phyloP scores from a whole-genome alignment of 2,329 filamentous ascomycete species.

The Aureobasidium namibiae region DNA sequence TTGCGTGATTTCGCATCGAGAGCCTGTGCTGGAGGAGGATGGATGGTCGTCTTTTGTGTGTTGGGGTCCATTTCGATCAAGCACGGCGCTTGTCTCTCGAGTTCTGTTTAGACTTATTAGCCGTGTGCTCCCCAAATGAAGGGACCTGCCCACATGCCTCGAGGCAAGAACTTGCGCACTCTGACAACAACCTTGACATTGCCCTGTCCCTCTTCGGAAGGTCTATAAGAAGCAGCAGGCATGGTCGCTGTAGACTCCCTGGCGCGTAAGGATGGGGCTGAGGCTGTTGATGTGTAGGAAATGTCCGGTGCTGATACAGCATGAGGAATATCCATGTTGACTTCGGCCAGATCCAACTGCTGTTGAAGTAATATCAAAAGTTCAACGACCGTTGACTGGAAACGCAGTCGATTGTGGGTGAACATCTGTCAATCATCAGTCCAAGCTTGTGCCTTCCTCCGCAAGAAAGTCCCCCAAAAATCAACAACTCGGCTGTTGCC shows the following conservation, averaged over 20 bases:
- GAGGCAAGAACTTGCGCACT: constrained; percentile 38
- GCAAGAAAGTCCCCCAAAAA: constrained; percentile 4
- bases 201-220: constrained; percentile 31
- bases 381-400: neutral
- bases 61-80: constrained; percentile 85
- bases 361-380: constrained; percentile 10
- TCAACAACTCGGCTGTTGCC: constrained; percentile 6
- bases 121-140: neutral
- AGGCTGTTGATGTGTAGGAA: constrained; percentile 26
- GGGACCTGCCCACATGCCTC: constrained; percentile 27
- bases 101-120: constrained; percentile 49
- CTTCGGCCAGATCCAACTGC: neutral
- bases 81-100: constrained; percentile 71
- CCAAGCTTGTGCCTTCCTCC: neutral
- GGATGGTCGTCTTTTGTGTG: constrained; percentile 75
- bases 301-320: constrained; percentile 9
- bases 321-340: neutral
- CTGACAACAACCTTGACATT: constrained; percentile 46
- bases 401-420: constrained; percentile 7
- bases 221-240: constrained; percentile 15
- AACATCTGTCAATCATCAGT: constrained; percentile 3
- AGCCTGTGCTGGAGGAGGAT: constrained; percentile 47
- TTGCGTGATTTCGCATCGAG: constrained; percentile 54
- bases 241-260: constrained; percentile 24
- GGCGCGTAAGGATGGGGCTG: constrained; percentile 34